Evolutionary conservation across 345 rosid genomes (phyloP), one percentile per base, ranked within the genome.

Genomic region (Mangifera indica): DNA sequence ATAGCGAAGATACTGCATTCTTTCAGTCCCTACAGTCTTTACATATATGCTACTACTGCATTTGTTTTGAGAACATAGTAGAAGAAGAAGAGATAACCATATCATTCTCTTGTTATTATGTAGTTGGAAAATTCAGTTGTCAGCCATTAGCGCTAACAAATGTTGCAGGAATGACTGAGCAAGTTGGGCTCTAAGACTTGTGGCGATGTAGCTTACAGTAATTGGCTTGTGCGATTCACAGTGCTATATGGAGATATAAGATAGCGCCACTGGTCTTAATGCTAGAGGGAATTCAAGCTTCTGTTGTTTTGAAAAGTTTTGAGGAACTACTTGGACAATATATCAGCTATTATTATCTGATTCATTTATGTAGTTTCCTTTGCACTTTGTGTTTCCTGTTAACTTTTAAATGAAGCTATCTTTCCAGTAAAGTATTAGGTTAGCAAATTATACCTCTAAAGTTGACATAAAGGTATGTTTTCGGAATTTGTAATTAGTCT

Each of bases 1-100:
- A 3, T 58, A 63, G 34, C 53, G 73, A 18, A 74, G 78, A 57
- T 74, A 26, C 74, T 72, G 74, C 74, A 81, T 81, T 63, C 71
- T 76, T 4, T 72, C 72, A 12, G 75, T 80, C 22, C 77, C 80
- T 12, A 60, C 64, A 7, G 80, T 76, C 72, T 76, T 12, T 13
- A 22, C 13, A 22, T 55, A 2, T 22, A 0, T 21, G 10, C 10
- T 10, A 1, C 7, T 55, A 8, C 3, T 55, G 29, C 1, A 55
- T 22, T 12, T 12, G 17, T 40, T 42, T 32, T 32, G 21, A 32
- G 20, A 6, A 10, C 0, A 59, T 29, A 59, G 10, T 5, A 26
- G 34, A 59, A 11, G 44, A 42, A 4, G 34, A 59, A 20, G 44
- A 42, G 1, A 20, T 42, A 1, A 62, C 51, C 66, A 18, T 60